phyloP scores from a whole-genome alignment of 1,139 yeast species.

The Spathaspora sp. region DNA sequence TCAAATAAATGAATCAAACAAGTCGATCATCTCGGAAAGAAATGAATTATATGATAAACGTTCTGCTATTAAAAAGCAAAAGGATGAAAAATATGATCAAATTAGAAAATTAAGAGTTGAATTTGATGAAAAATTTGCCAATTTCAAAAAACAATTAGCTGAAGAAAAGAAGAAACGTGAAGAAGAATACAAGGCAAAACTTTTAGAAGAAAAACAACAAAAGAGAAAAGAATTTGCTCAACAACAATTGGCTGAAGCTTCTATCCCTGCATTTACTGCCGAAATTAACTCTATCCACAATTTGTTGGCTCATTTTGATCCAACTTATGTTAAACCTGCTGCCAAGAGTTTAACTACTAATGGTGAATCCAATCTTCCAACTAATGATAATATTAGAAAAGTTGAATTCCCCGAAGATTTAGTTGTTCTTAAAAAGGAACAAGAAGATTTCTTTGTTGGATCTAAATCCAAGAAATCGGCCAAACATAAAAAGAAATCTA shows the following conservation, averaged over 20 bases:
- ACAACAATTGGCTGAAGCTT: slow-evolving; percentile 62
- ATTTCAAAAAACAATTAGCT: slow-evolving; percentile 67
- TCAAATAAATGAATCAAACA: slow-evolving; percentile 57
- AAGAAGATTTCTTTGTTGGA: slow-evolving; percentile 55
- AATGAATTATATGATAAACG: slow-evolving; percentile 64
- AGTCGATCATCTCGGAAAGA: slow-evolving; percentile 66
- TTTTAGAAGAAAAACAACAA: slow-evolving; percentile 57
- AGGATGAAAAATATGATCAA: slow-evolving; percentile 64
- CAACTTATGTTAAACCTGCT: slow-evolving; percentile 66
- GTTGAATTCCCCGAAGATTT: slow-evolving; percentile 65
- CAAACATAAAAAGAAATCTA: slow-evolving; percentile 38
- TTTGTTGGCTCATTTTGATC: slow-evolving; percentile 74
- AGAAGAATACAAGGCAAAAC: slow-evolving; percentile 59
- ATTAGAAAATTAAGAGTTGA: slow-evolving; percentile 67
- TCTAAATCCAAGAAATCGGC: slow-evolving; percentile 48
- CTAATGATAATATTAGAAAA: slow-evolving; percentile 35
- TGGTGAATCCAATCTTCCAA: slow-evolving; percentile 17
- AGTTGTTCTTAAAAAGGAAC: slow-evolving; percentile 65
- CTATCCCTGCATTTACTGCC: slow-evolving; percentile 79
- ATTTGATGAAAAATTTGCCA: slow-evolving; percentile 68
- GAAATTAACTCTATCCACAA: slow-evolving; percentile 75
- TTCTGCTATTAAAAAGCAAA: slow-evolving; percentile 64
- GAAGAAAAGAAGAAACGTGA: slow-evolving; percentile 71
- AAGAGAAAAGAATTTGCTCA: slow-evolving; percentile 68
- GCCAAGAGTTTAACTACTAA: slow-evolving; percentile 28